Evolutionary conservation across 345 rosid species (phyloP).

Genomic region (Citrus trifoliata): DNA sequence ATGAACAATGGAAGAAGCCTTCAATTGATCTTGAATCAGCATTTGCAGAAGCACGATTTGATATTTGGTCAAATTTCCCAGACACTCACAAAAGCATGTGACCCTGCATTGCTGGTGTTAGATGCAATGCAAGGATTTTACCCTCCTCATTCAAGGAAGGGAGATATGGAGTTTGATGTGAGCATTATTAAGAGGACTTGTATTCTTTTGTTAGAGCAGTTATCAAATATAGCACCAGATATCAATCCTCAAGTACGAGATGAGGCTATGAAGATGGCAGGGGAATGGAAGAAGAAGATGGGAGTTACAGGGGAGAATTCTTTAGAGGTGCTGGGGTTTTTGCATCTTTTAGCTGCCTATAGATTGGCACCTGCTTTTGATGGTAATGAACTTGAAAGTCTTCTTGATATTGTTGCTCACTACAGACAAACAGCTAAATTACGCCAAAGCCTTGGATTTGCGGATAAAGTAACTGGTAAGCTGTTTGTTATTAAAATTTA

Average conservation of each 20-base stretch:
- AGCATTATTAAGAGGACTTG: constrained; percentile 37
- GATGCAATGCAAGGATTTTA: constrained; percentile 49
- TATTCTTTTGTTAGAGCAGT: constrained; percentile 44
- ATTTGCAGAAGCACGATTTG: constrained; percentile 25
- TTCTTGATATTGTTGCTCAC: constrained; percentile 33
- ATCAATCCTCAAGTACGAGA: constrained; percentile 25
- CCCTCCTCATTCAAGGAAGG: constrained; percentile 27
- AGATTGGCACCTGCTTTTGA: constrained; percentile 32
- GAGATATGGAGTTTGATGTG: constrained; percentile 23
- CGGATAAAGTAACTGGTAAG: constrained; percentile 34
- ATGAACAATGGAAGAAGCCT: constrained; percentile 37
- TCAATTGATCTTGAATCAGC: constrained; percentile 47
- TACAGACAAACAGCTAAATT: constrained; percentile 28
- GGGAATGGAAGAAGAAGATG: constrained; percentile 39
- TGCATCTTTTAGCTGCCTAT: constrained; percentile 43
- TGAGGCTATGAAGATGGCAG: constrained; percentile 40
- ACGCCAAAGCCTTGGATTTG: constrained; percentile 28
- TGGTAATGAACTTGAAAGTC: constrained; percentile 21
- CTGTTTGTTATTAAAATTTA: not conserved
- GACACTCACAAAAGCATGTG: constrained; percentile 27
- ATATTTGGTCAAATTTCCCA: constrained; percentile 23
- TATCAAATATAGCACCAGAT: constrained; percentile 36
- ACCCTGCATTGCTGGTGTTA: constrained; percentile 63
- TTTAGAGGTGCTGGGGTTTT: constrained; percentile 41
- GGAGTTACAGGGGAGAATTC: constrained; percentile 22